Evolutionary conservation across 441 rosid genomes (phyloP).

Genomic region (Aleurites moluccanus): DNA sequence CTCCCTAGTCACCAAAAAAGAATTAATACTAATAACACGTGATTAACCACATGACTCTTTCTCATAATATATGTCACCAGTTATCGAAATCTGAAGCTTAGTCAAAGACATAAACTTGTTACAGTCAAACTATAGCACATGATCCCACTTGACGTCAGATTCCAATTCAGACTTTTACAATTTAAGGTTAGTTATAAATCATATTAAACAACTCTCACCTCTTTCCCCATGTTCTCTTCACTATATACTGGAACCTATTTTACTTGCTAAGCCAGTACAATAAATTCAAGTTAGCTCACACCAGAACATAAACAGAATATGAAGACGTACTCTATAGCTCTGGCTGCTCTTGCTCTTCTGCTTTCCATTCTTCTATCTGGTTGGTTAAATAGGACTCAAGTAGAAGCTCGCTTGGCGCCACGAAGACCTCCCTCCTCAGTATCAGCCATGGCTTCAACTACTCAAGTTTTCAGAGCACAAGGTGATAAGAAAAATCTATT

Average conservation of each 20-base stretch:
- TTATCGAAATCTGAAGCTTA: not conserved
- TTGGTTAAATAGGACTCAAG: conserved; percentile 35
- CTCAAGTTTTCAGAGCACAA: conserved; percentile 34
- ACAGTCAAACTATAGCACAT: conserved; percentile 73
- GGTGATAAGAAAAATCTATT: conserved; percentile 35
- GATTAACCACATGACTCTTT: conserved; percentile 21
- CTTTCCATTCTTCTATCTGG: conserved; percentile 46
- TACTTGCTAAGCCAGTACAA: not conserved
- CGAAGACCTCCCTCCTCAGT: conserved; percentile 21
- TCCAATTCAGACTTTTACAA: conserved; percentile 33
- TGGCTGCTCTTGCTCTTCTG: conserved; percentile 38
- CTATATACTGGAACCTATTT: not conserved
- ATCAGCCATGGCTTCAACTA: conserved; percentile 25
- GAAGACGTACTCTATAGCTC: conserved; percentile 35
- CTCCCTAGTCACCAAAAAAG: not conserved
- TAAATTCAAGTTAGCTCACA: not conserved
- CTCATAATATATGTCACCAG: not conserved
- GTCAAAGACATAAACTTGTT: conserved; percentile 31
- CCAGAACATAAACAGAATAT: conserved; percentile 34
- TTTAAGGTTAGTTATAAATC: conserved; percentile 2
- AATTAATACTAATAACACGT: conserved; percentile 13
- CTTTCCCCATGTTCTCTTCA: not conserved
- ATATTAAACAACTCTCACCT: conserved; percentile 9
- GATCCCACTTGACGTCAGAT: conserved; percentile 48
- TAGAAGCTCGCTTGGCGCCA: conserved; percentile 40